Conservation (phyloP, 2,329 filamentous ascomycete genomes). For the Ascochyta fabae region DNA sequence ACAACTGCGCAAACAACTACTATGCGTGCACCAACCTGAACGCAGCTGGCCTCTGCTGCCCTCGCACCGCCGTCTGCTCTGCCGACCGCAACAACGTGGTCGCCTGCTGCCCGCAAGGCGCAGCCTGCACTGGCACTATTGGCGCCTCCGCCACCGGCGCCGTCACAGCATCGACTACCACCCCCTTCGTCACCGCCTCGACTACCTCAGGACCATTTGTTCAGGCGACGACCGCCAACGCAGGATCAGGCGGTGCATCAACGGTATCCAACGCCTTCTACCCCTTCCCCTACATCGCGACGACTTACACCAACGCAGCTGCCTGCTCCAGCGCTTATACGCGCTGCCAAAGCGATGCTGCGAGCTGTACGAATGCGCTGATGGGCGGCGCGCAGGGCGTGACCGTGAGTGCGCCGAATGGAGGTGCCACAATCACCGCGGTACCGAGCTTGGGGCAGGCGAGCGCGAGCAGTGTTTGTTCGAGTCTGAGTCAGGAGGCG, state of each 20-base stretch:
- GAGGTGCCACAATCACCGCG: conserved; percentile 57
- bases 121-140: conserved; percentile 64
- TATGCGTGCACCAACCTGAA: conserved; percentile 60
- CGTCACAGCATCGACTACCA: conserved; percentile 20
- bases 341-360: conserved; percentile 56
- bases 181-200: conserved; percentile 28
- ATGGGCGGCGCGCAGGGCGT: conserved; percentile 59
- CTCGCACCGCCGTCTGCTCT: conserved; percentile 59
- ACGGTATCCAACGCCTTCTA: conserved; percentile 59
- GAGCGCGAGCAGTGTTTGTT: conserved; percentile 42
- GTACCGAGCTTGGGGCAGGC: conserved; percentile 41
- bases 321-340: conserved; percentile 63
- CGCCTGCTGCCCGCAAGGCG: conserved; percentile 66
- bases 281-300: conserved; percentile 61
- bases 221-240: conserved; percentile 25
- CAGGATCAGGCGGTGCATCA: conserved; percentile 19
- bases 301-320: conserved; percentile 58
- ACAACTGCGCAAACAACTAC: conserved; percentile 60
- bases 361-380: conserved; percentile 50
- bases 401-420: conserved; percentile 58
- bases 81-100: conserved; percentile 63
- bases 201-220: conserved; percentile 32
- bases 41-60: conserved; percentile 63
- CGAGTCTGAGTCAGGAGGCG: conserved; percentile 51
- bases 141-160: conserved; percentile 16